These are phyloP conservation scores for Dipteronia sinensis DNA, from an alignment of 345 rosid species.

Conservation along the genomic window DNA sequence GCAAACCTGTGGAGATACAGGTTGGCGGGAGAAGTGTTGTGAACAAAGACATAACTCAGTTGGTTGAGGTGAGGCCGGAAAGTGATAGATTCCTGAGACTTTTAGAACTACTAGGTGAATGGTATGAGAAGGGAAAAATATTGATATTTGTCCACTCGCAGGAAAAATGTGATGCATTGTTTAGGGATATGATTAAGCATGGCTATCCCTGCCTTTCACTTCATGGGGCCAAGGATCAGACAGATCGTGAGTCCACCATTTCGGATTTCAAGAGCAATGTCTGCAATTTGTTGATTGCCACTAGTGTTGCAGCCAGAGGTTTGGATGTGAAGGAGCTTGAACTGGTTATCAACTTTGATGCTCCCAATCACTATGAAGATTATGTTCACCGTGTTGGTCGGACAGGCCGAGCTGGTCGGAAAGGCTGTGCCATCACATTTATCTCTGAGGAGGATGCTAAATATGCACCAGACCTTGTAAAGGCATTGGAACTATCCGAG, in stretches of 20 bases:
- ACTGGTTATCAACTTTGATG: constrained; percentile 86
- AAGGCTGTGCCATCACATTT: constrained; percentile 95
- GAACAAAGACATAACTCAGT: constrained; percentile 84
- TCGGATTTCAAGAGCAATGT: constrained; percentile 90
- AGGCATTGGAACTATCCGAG: constrained; percentile 94
- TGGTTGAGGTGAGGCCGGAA: constrained; percentile 94
- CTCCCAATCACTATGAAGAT: constrained; percentile 94
- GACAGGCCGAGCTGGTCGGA: constrained; percentile 95
- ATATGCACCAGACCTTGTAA: constrained; percentile 96
- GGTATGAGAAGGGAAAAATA: constrained; percentile 95
- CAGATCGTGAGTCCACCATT: constrained; percentile 91
- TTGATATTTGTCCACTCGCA: constrained; percentile 84
- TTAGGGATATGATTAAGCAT: constrained; percentile 69
- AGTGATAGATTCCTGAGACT: constrained; percentile 80
- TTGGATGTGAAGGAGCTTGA: constrained; percentile 97
- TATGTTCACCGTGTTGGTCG: constrained; percentile 98
- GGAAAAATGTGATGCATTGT: constrained; percentile 89
- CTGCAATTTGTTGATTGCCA: constrained; percentile 86
- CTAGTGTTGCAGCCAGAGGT: constrained; percentile 97
- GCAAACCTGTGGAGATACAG: constrained; percentile 86
- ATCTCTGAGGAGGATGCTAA: constrained; percentile 87
- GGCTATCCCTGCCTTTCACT: constrained; percentile 96
- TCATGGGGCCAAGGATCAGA: constrained; percentile 96
- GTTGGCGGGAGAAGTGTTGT: constrained; percentile 99
- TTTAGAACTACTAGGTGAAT: constrained; percentile 90